phyloP scores from a whole-genome alignment of 2,329 filamentous ascomycete genomes.

The Orbilia javanica region DNA sequence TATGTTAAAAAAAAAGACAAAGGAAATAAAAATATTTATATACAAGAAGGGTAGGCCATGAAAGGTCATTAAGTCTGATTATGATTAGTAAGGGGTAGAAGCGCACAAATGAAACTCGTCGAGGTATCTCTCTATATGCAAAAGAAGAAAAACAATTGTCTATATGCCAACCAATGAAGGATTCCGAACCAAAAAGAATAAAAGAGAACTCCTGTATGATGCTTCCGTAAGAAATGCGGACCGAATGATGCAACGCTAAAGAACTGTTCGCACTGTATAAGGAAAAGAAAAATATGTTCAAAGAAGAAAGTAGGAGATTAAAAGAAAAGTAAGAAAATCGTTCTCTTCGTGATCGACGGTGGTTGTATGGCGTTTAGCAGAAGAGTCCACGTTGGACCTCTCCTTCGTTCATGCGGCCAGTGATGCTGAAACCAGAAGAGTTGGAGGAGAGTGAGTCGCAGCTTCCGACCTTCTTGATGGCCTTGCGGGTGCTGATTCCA shows the following conservation, averaged over 20 bases:
- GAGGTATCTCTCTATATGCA: conserved; percentile 55
- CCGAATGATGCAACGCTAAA: conserved; percentile 56
- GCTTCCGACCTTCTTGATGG: conserved; percentile 57
- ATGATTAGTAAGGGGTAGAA: conserved; percentile 41
- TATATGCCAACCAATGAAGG: conserved; percentile 36
- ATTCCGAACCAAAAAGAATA: conserved; percentile 31
- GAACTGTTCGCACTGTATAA: conserved; percentile 46
- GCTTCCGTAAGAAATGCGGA: conserved; percentile 40
- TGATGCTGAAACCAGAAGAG: conserved; percentile 57
- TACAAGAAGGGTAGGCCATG: conserved; percentile 54
- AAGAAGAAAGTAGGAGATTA: conserved; percentile 25
- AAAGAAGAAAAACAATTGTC: conserved; percentile 33
- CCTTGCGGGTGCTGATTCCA: conserved; percentile 60
- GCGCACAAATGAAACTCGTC: conserved; percentile 56
- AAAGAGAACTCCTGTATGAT: conserved; percentile 55
- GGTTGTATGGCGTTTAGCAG: conserved; percentile 34
- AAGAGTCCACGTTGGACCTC: conserved; percentile 57
- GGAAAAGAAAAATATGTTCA: conserved; percentile 47
- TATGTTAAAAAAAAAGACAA: conserved; percentile 25
- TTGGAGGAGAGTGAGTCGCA: conserved; percentile 56
- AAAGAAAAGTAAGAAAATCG: conserved; percentile 20
- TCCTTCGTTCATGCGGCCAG: conserved; percentile 57
- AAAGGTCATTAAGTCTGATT: conserved; percentile 51
- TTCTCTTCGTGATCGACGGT: conserved; percentile 18
- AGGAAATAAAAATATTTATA: conserved; percentile 29